A percentile compares a stretch with the other conserved stretches of the same genome.
These are phyloP conservation scores for Cinnamomum chago DNA, from an alignment of 164 flowering plant species.

Conservation along the genomic window DNA sequence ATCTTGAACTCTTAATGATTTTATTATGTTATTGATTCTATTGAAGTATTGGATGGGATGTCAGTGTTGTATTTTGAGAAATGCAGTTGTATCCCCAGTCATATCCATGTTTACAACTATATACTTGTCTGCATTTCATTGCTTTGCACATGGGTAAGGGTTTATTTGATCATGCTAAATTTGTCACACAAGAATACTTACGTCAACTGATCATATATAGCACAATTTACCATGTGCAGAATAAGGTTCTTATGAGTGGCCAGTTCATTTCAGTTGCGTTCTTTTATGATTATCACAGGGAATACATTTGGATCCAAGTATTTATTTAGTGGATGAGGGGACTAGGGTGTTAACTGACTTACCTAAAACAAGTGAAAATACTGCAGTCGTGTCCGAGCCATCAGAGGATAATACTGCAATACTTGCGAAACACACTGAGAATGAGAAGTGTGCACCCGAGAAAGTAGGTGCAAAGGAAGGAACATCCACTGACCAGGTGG, in stretches of 20 bases:
- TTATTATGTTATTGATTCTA: no score
- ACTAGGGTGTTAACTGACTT: conserved; percentile 33
- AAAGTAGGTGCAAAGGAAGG: conserved; percentile 17
- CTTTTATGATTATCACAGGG: conserved; percentile 50
- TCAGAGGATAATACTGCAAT: conserved; percentile 22
- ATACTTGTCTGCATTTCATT: not conserved
- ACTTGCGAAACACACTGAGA: conserved; percentile 9
- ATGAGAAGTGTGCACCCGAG: conserved; percentile 10
- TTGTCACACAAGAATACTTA: not conserved
- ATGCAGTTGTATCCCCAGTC: not conserved
- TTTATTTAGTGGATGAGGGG: conserved; percentile 90
- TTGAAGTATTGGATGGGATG: not conserved
- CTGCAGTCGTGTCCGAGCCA: conserved; percentile 19
- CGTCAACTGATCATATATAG: not conserved
- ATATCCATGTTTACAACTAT: not conserved
- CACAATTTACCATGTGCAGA: not conserved
- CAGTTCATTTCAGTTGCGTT: not conserved
- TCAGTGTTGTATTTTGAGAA: not conserved
- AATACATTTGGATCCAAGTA: conserved; percentile 95
- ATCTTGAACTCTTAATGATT: not conserved
- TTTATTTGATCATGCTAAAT: not conserved
- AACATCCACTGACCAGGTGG: conserved; percentile 28
- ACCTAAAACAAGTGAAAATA: conserved; percentile 31
- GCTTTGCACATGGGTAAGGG: not conserved
- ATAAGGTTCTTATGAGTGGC: not conserved